Evolutionary conservation across 2,329 filamentous ascomycete genomes (phyloP).

Genomic region (Paracoccidioides lutzii): DNA sequence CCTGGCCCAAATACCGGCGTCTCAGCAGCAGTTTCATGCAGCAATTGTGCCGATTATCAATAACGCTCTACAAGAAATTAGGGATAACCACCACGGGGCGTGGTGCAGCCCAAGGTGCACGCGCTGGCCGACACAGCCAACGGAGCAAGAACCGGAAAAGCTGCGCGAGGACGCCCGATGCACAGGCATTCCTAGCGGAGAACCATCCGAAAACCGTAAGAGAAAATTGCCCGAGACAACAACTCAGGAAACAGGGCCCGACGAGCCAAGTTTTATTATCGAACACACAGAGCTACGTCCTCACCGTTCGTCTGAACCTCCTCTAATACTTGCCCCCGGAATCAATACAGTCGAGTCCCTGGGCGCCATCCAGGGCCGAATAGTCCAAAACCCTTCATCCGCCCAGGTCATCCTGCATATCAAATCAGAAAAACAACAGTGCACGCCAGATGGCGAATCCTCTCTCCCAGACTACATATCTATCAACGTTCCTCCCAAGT

Average conservation of each 20-base stretch:
- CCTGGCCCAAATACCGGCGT: slow-evolving; percentile 21
- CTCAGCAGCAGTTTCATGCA: slow-evolving; percentile 22
- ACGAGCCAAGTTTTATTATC: background rate
- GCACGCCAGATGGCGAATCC: slow-evolving; percentile 2
- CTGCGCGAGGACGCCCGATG: background rate
- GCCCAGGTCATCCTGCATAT: slow-evolving; percentile 12
- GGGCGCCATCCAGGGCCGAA: slow-evolving; percentile 13
- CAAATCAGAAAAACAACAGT: background rate
- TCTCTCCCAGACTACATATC: slow-evolving; percentile 10
- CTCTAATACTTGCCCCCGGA: slow-evolving; percentile 23
- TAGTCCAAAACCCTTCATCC: slow-evolving; percentile 22
- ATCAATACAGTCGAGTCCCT: slow-evolving; percentile 20
- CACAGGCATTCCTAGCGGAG: too few species aligned
- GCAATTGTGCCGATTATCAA: slow-evolving; percentile 20
- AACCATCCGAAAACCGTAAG: background rate
- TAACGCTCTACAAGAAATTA: slow-evolving; percentile 27
- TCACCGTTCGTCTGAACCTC: slow-evolving; percentile 11
- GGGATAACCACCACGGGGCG: slow-evolving; percentile 6
- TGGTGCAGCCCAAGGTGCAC: slow-evolving; percentile 25
- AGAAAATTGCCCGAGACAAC: background rate
- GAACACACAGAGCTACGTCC: background rate
- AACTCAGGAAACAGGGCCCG: too few species aligned
- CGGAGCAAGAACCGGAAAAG: slow-evolving; percentile 1
- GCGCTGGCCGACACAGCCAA: background rate
- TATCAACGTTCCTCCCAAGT: slow-evolving; percentile 37